Conservation (phyloP, 2,329 filamentous ascomycete species). For the Colletotrichum sp. region DNA sequence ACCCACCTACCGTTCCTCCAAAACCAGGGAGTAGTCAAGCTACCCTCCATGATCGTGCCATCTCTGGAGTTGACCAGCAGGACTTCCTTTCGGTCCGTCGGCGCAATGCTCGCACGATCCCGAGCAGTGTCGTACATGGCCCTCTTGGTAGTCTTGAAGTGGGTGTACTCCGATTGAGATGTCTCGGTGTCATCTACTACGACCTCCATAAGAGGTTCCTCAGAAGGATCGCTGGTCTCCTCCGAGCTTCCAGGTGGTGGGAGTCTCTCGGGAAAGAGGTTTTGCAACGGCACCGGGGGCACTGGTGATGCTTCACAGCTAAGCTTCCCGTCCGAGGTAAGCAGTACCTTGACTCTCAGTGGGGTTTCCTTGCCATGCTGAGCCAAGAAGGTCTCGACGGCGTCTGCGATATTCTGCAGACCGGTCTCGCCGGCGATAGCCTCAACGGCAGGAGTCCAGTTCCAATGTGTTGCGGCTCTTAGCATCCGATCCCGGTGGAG, state of each 20-base stretch:
- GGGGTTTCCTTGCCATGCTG: slow-evolving; percentile 30
- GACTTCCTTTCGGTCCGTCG: slow-evolving; percentile 68
- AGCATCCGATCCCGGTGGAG: slow-evolving; percentile 81
- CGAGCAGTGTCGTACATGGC: slow-evolving; percentile 75
- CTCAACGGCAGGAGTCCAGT: slow-evolving; percentile 53
- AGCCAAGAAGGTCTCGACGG: slow-evolving; percentile 39
- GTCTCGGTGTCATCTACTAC: slow-evolving; percentile 49
- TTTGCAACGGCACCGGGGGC: slow-evolving; percentile 46
- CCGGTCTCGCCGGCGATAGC: slow-evolving; percentile 51
- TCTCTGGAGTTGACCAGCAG: slow-evolving; percentile 69
- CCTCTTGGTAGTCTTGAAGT: slow-evolving; percentile 84
- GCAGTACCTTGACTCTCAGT: slow-evolving; percentile 59
- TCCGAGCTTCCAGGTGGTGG: slow-evolving; percentile 44
- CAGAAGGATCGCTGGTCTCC: slow-evolving; percentile 29
- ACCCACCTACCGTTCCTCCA: slow-evolving; percentile 77
- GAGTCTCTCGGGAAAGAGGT: slow-evolving; percentile 63
- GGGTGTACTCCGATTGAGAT: slow-evolving; percentile 68
- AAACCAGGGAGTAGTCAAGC: slow-evolving; percentile 82
- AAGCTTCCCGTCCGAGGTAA: slow-evolving; percentile 55
- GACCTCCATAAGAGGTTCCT: slow-evolving; percentile 44
- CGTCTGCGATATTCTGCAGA: slow-evolving; percentile 40
- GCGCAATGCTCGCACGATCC: slow-evolving; percentile 59
- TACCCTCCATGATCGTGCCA: slow-evolving; percentile 82
- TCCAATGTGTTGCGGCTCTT: slow-evolving; percentile 62
- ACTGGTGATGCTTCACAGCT: slow-evolving; percentile 29